Evolutionary conservation across 2,329 filamentous ascomycete species (phyloP), one percentile per base, ranked within the genome.

Genomic region (Exutisphaerella laricina): DNA sequence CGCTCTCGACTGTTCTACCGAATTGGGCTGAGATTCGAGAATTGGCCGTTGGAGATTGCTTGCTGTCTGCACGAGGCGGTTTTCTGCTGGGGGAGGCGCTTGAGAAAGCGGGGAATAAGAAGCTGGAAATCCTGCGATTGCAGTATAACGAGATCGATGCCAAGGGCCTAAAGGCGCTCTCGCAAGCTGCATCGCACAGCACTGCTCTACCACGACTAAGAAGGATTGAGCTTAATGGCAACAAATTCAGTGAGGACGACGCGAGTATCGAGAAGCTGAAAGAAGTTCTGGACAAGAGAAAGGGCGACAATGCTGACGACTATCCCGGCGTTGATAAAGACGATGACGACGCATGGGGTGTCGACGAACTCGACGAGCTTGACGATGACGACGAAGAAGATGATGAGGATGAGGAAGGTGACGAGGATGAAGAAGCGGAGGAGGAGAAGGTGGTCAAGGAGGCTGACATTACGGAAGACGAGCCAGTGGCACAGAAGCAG

Each of bases 141-240:
- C 87, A 96, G 64, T 97, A 85, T 74, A 97, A 97, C 69, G 92
- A 98, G 54, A 92, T 98, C 61, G 88, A 85, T 29, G 73, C 82
- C 1, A 75, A 80, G 44, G 85, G 84, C 13, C 66, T 97, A 37
- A 81, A 85, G 61, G 77, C 74, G 2, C 73, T 98, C 41, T 77
- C 82, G 3, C 70, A 77, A 14, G 86, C 85, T 2, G 80, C 80
- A 4, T 79, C 79, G 57, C 70, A 75, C 6, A 47, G 43, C 4
- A 46, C 49, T 5, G 73, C 75, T 2, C 75, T 98, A 6, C 88
- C 88, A 1, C 77, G 77, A 9, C 70, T 98, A 53, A 84, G 83
- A 69, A 82, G 89, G 58, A 79, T 98, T 37, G 92, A 97, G 69
- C 71, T 98, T 54, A 97, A 98, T 64, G 92, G 92, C 38, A 98